Conservation (phyloP, 2,329 filamentous ascomycete species). For the Fusarium nematophilum region DNA sequence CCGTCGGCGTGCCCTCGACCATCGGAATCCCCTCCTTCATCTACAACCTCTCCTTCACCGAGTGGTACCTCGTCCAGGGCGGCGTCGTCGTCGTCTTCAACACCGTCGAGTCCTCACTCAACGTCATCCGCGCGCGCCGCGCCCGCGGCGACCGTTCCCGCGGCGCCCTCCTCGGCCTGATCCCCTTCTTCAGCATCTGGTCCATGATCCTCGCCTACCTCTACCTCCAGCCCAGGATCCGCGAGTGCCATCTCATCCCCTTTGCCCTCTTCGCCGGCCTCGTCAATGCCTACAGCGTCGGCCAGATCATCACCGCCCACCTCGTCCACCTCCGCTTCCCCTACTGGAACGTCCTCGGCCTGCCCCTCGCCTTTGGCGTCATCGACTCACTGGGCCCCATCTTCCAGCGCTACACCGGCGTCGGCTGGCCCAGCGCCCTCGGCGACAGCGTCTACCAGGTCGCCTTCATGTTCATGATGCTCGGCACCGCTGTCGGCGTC, state of each 20-base stretch:
- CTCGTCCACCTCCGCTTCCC: constrained; percentile 89
- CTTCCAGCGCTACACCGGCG: constrained; percentile 67
- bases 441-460: constrained; percentile 87
- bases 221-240: constrained; percentile 84
- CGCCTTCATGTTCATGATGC: constrained; percentile 87
- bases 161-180: constrained; percentile 82
- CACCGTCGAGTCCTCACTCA: constrained; percentile 80
- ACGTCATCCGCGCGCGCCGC: constrained; percentile 85
- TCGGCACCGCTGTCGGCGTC: constrained; percentile 87
- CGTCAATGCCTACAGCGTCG: constrained; percentile 94
- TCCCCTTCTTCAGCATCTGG: constrained; percentile 86
- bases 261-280: constrained; percentile 91
- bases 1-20: constrained; percentile 74
- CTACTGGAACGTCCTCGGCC: constrained; percentile 85
- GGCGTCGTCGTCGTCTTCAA: constrained; percentile 84
- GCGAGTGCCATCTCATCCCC: constrained; percentile 85
- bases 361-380: constrained; percentile 83
- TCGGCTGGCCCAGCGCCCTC: constrained; percentile 81
- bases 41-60: constrained; percentile 86
- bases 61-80: constrained; percentile 94
- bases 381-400: constrained; percentile 82
- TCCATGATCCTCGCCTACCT: constrained; percentile 81
- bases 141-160: constrained; percentile 77
- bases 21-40: constrained; percentile 74
- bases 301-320: constrained; percentile 95